A percentile compares a stretch with the other conserved stretches of the same genome.
phyloP scores from a whole-genome alignment of 106 monocot genomes.

The Allium sativum region DNA sequence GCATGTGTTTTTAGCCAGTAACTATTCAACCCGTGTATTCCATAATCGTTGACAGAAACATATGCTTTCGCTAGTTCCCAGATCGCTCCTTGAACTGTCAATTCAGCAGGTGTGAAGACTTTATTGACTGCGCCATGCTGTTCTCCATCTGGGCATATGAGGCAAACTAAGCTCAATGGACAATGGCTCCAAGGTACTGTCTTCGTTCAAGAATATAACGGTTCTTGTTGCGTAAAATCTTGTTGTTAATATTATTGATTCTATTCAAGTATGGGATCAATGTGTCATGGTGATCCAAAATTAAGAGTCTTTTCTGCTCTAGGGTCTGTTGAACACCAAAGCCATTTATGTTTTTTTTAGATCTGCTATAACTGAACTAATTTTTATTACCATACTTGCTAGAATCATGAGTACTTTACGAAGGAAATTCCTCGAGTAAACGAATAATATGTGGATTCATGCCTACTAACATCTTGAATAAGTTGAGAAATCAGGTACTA shows the following conservation, averaged over 20 bases:
- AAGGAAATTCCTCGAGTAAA: too few relatives aligned
- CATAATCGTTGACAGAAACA: slow-evolving; percentile 41
- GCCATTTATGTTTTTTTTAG: too few relatives aligned
- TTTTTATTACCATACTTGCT: too few relatives aligned
- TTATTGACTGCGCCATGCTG: slow-evolving; percentile 25
- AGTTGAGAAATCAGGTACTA: too few relatives aligned
- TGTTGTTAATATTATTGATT: slow-evolving; percentile 24
- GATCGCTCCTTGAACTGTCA: slow-evolving; percentile 23
- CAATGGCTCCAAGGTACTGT: slow-evolving; percentile 41
- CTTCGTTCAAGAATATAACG: slow-evolving; percentile 31
- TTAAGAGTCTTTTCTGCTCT: slow-evolving; percentile 37
- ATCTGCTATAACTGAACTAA: too few relatives aligned
- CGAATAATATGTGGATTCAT: too few relatives aligned
- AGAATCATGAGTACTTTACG: too few relatives aligned
- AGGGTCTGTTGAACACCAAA: slow-evolving; percentile 23
- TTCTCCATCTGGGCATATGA: slow-evolving; percentile 21
- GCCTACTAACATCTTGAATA: too few relatives aligned
- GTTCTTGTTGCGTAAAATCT: slow-evolving; percentile 64
- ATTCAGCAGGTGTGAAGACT: slow-evolving; percentile 38
- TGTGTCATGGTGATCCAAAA: slow-evolving; percentile 60
- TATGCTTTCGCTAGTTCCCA: slow-evolving; percentile 55
- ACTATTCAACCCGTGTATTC: too few relatives aligned
- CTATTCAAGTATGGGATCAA: slow-evolving; percentile 47
- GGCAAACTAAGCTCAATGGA: slow-evolving; percentile 74
- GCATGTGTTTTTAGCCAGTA: too few relatives aligned